Conservation (phyloP, 2,329 filamentous ascomycete species). For the Cytospora paraplurivora region DNA sequence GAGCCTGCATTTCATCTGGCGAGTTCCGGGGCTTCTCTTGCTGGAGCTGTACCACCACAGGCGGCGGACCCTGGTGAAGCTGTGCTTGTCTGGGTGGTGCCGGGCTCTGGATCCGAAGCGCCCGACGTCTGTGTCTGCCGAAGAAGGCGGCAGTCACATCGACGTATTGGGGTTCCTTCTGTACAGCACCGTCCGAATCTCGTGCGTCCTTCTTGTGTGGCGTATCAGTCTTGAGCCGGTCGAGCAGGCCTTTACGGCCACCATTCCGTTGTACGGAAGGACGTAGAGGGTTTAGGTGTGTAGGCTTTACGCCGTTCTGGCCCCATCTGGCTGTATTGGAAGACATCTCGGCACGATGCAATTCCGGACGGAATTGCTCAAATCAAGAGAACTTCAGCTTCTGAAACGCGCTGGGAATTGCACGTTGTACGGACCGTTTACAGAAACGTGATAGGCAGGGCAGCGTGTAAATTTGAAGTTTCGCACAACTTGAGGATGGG, state of each 20-base stretch:
- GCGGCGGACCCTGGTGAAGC: not conserved
- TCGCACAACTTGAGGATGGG: not conserved
- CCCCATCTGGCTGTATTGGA: not conserved
- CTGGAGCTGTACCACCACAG: not conserved
- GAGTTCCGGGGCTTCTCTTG: not conserved
- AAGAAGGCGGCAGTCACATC: constrained; percentile 26
- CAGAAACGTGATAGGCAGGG: not conserved
- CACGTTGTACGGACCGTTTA: not conserved
- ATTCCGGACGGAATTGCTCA: not conserved
- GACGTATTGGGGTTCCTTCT: not conserved
- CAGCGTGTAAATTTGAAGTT: not conserved
- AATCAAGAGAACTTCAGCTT: not conserved
- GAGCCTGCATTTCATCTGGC: too few relatives aligned
- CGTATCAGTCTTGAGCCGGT: constrained; percentile 9
- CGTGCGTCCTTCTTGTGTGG: not conserved
- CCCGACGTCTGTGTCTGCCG: constrained; percentile 11
- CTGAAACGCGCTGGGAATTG: not conserved
- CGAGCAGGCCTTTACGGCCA: constrained; percentile 5
- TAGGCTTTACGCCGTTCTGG: constrained; percentile 1
- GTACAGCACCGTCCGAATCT: not conserved
- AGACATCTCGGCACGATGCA: not conserved
- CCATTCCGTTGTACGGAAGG: not conserved
- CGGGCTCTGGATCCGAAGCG: not conserved
- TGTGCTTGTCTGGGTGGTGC: not conserved
- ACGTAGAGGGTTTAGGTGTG: not conserved